Percentiles rank a stretch among this genome's conserved stretches.
These are phyloP conservation scores for Leptosphaerulina australis DNA, from an alignment of 2,329 filamentous ascomycete species.

Conservation along the genomic window DNA sequence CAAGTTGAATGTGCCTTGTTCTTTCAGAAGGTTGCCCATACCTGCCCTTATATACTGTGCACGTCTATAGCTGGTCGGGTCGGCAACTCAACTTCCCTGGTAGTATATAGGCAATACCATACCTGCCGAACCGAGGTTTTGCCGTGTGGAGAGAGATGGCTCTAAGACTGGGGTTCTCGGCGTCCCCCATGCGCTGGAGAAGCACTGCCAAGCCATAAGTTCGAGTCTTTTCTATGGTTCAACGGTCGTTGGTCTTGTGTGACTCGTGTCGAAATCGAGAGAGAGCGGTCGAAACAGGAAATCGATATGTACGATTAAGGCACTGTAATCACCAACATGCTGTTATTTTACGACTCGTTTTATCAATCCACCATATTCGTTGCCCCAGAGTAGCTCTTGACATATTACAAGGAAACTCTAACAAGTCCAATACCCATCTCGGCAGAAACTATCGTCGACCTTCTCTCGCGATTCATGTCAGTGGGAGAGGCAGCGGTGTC, in stretches of 20 bases:
- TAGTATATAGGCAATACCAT: slow-evolving; percentile 2
- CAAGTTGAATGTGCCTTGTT: slow-evolving; percentile 23
- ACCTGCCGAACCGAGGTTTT: slow-evolving; percentile 30
- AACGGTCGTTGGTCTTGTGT: neutral
- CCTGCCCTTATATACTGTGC: slow-evolving; percentile 29
- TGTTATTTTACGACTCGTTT: neutral
- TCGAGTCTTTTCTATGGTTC: slow-evolving; percentile 23
- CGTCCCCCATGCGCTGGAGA: slow-evolving; percentile 24
- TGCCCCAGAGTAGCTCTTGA: neutral
- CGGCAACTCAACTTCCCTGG: slow-evolving; percentile 5
- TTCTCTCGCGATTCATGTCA: slow-evolving; percentile 8
- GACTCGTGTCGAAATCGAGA: slow-evolving; percentile 10
- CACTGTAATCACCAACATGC: neutral
- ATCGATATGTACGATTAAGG: neutral
- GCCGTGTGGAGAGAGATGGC: slow-evolving; percentile 25
- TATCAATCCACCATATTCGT: neutral
- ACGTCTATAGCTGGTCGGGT: slow-evolving; percentile 9
- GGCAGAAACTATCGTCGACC: neutral
- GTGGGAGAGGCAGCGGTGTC: slow-evolving; percentile 9
- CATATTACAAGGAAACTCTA: neutral
- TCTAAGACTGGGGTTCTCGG: slow-evolving; percentile 18
- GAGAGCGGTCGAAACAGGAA: neutral
- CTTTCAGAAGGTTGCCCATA: slow-evolving; percentile 4
- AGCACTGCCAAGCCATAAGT: slow-evolving; percentile 30
- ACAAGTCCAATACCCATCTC: slow-evolving; percentile 1